These are phyloP conservation scores for Fusarium transvaalense DNA, from an alignment of 2,329 filamentous ascomycete species.

Conservation along the genomic window DNA sequence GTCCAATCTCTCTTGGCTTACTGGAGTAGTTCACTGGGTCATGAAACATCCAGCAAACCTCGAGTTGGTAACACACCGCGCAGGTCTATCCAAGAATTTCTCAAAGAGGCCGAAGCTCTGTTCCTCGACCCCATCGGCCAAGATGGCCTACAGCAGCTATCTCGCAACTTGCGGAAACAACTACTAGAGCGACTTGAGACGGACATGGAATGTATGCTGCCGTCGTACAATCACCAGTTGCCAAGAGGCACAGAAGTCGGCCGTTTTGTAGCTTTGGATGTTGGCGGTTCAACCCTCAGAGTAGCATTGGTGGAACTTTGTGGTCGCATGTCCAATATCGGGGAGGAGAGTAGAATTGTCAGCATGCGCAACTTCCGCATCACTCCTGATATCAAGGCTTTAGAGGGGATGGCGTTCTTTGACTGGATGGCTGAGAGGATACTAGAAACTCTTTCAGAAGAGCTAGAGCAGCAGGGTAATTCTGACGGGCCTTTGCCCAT, in stretches of 20 bases:
- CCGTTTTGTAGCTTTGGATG: slow-evolving; percentile 72
- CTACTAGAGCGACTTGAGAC: slow-evolving; percentile 65
- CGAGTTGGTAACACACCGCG: slow-evolving; percentile 37
- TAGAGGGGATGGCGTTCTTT: slow-evolving; percentile 72
- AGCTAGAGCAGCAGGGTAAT: slow-evolving; percentile 54
- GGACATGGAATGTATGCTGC: slow-evolving; percentile 71
- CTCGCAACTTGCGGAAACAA: slow-evolving; percentile 65
- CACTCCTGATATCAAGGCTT: slow-evolving; percentile 64
- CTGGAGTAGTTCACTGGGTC: slow-evolving; percentile 61
- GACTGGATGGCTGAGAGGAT: slow-evolving; percentile 76
- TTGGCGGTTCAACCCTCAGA: slow-evolving; percentile 76
- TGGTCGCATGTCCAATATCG: slow-evolving; percentile 57
- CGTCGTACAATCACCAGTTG: slow-evolving; percentile 74
- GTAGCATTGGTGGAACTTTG: slow-evolving; percentile 73
- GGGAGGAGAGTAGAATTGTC: slow-evolving; percentile 64
- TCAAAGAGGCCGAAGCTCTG: slow-evolving; percentile 67
- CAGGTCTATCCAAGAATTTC: slow-evolving; percentile 62
- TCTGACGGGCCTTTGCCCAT: slow-evolving; percentile 64
- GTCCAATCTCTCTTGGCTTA: slow-evolving; percentile 68
- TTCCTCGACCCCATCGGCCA: slow-evolving; percentile 63
- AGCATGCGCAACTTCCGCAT: slow-evolving; percentile 69
- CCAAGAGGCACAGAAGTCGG: slow-evolving; percentile 71
- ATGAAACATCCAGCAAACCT: slow-evolving; percentile 48
- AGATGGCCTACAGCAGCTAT: slow-evolving; percentile 61
- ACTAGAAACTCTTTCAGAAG: slow-evolving; percentile 65